Evolutionary conservation across 2,329 filamentous ascomycete species (phyloP).

Genomic region (Epicoccum sorghinum): DNA sequence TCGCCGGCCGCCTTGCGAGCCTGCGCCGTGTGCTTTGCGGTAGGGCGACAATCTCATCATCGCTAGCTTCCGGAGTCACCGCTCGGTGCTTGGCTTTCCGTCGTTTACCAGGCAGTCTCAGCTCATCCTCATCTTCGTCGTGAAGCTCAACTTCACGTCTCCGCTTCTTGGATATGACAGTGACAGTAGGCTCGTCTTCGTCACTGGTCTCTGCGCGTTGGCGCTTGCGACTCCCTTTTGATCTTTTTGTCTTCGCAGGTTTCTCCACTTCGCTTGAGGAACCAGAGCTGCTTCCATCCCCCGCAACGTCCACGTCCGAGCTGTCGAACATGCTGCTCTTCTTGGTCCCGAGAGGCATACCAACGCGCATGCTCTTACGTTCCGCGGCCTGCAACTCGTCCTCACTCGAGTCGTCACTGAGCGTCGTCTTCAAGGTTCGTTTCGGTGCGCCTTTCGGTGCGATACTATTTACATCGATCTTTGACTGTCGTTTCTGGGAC

Average conservation of each 20-base stretch:
- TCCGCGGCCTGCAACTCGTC: constrained; percentile 28
- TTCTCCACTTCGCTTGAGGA: constrained; percentile 20
- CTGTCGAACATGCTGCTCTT: constrained; percentile 34
- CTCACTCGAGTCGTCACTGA: constrained; percentile 30
- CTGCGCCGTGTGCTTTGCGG: constrained; percentile 16
- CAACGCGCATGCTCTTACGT: constrained; percentile 23
- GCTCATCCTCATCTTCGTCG: constrained; percentile 4
- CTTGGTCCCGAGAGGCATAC: constrained; percentile 20
- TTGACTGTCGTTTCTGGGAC: constrained; percentile 36
- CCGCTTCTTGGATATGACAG: constrained; percentile 19
- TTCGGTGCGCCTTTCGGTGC: constrained; percentile 32
- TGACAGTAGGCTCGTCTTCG: constrained; percentile 16
- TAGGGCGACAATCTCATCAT: constrained; percentile 12
- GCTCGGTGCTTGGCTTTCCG: constrained; percentile 5
- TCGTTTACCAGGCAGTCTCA: constrained; percentile 13
- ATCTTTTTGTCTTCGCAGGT: background rate
- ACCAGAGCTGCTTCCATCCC: constrained; percentile 9
- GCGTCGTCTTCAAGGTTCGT: constrained; percentile 10
- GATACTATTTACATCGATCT: constrained; percentile 32
- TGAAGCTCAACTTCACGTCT: constrained; percentile 13
- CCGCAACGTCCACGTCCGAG: constrained; percentile 20
- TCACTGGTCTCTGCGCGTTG: constrained; percentile 19
- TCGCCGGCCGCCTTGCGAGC: constrained; percentile 2
- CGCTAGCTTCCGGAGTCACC: constrained; percentile 9
- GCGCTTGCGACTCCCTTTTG: constrained; percentile 23